Base-by-base conservation (phyloP, 2,329 filamentous ascomycete species). In the Colletotrichum sp. region DNA sequence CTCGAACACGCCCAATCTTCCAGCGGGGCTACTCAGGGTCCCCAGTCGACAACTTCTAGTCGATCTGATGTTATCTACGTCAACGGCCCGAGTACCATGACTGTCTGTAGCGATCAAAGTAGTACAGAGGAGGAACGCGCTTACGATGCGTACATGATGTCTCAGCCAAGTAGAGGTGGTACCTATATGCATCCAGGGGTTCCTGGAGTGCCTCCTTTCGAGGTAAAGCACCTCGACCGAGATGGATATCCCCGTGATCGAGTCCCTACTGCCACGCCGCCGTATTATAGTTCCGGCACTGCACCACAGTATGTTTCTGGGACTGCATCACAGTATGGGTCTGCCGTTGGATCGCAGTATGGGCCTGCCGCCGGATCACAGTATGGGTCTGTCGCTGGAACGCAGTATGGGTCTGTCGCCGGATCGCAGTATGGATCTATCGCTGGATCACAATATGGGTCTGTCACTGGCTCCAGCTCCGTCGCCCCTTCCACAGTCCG, bases 101-200 rank as follows among this genome's bases (percentile, higher is more conserved):
- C 44, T 0, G 44, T 52, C 44, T 52, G 44, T 21, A 52, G 44
- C 44, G 44, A 52, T 13, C n/a, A 52, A 21, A 52, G 44, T 21
- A 52, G 44, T 52, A 52, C n/a, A 0, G 44, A 52, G 44, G 44
- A 52, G n/a, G 44, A 52, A 13, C 44, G 44, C 6, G 44, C 44
- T 52, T 52, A 52, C 44, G 44, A 52, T n/a, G 44, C 44, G 10
- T 52, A 52, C 44, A 52, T 52, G 44, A 52, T 52, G 44, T 52
- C 44, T 3, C 44, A 52, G 12, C 44, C 44, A 21, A 52, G 44
- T 52, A 3, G 1, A 21, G 44, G 44, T 21, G 44, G 44, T 52
- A n/a, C n/a, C 3, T 52, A n/a, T 21, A 13, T 21, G 10, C 44
- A 52, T 21, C 44, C 44, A 21, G 44, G 44, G 44, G 44, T 52